Percentiles rank a stretch among this genome's conserved stretches.
Conservation (phyloP, 257 asterid genomes). For the Pogostemon cablin region DNA sequence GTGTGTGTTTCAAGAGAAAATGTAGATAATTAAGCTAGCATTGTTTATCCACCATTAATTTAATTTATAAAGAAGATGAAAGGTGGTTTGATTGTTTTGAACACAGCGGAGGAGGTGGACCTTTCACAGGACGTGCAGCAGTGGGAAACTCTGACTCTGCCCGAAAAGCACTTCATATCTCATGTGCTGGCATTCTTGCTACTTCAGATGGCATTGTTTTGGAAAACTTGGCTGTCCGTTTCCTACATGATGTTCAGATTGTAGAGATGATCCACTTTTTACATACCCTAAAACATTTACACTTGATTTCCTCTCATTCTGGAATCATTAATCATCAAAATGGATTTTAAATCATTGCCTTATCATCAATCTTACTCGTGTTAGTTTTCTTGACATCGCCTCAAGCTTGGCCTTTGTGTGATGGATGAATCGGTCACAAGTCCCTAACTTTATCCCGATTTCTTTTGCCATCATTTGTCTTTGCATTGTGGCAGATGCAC, state of each 20-base stretch:
- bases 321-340: neutral
- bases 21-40: neutral
- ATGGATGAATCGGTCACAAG: neutral
- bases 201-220: constrained; percentile 84
- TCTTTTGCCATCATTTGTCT: too few species aligned
- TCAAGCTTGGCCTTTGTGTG: neutral
- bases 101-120: constrained; percentile 88
- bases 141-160: constrained; percentile 63
- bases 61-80: too few species aligned
- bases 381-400: too few species aligned
- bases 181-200: constrained; percentile 79
- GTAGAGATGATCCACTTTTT: constrained; percentile 55
- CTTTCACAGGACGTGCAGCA: constrained; percentile 78
- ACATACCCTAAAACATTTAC: too few species aligned
- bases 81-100: neutral
- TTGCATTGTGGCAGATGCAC: neutral
- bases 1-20: neutral
- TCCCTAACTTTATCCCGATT: too few species aligned
- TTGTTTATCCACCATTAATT: neutral
- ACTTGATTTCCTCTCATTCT: neutral
- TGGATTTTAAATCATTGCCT: neutral
- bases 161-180: constrained; percentile 71
- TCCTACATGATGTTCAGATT: constrained; percentile 71
- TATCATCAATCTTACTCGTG: too few species aligned
- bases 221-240: constrained; percentile 81